Evolutionary conservation across 2,329 filamentous ascomycete genomes (phyloP).

Genomic region (Trichoderma brevicompactum): DNA sequence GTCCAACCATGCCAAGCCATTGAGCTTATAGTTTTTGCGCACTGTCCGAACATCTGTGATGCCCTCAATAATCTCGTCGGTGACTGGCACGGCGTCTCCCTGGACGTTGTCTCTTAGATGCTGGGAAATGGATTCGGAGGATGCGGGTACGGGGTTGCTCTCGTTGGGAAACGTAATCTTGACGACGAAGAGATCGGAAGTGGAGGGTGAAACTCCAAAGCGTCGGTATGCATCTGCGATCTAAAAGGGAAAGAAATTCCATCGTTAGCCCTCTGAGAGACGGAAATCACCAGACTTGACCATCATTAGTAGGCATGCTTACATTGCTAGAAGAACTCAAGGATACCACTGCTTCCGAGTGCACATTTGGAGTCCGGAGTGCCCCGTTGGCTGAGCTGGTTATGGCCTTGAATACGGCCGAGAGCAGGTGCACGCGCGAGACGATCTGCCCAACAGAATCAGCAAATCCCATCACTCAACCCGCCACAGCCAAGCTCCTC

Average conservation of each 20-base stretch:
- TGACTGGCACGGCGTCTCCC: conserved; percentile 62
- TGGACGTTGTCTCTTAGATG: conserved; percentile 68
- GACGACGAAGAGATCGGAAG: conserved; percentile 74
- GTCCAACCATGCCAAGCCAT: conserved; percentile 58
- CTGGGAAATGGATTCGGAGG: conserved; percentile 53
- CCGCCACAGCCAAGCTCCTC: neutral
- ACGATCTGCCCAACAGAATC: conserved; percentile 59
- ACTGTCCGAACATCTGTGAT: conserved; percentile 71
- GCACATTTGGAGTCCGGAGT: conserved; percentile 81
- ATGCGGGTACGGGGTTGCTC: conserved; percentile 47
- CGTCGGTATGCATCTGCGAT: conserved; percentile 90
- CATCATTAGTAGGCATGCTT: conserved; percentile 8
- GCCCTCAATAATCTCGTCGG: conserved; percentile 63
- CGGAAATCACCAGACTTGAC: too few species aligned
- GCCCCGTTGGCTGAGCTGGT: conserved; percentile 63
- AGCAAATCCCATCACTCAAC: neutral
- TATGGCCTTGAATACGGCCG: conserved; percentile 78
- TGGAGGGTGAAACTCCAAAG: conserved; percentile 77
- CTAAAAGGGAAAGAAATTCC: conserved; percentile 48
- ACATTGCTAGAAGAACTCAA: conserved; percentile 85
- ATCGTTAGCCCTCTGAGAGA: neutral
- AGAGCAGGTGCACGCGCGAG: conserved; percentile 72
- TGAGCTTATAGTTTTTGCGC: conserved; percentile 86
- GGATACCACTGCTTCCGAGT: conserved; percentile 84
- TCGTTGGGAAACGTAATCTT: conserved; percentile 68